phyloP scores from a whole-genome alignment of 176 grass and related monocot genomes.

The Oryza australiensis region DNA sequence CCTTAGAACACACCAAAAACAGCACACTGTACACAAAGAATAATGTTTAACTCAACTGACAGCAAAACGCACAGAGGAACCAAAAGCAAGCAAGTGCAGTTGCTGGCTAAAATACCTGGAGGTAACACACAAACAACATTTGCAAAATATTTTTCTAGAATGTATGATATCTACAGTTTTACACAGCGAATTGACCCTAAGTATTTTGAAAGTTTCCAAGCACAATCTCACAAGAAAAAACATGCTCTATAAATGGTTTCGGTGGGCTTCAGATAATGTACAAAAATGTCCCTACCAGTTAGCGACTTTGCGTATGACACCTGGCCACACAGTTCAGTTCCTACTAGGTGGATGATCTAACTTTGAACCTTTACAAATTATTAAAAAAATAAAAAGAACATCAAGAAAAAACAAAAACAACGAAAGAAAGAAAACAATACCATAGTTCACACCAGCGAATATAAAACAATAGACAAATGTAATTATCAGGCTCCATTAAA shows the following conservation, averaged over 20 bases:
- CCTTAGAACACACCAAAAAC: neutral
- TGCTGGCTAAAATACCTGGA: neutral
- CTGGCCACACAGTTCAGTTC: too few relatives aligned
- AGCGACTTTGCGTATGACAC: neutral
- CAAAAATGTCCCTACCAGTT: neutral
- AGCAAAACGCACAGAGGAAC: neutral
- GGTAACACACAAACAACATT: neutral
- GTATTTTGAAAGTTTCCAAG: neutral
- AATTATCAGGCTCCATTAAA: neutral
- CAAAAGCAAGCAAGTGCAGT: neutral
- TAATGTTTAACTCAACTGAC: neutral
- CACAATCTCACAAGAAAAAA: slow-evolving; percentile 2
- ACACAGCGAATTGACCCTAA: neutral
- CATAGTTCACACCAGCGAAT: slow-evolving; percentile 1
- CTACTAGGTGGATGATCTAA: neutral
- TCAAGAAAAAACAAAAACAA: neutral
- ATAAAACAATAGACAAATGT: slow-evolving; percentile 17
- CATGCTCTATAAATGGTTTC: neutral
- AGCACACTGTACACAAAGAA: neutral
- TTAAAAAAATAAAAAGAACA: neutral
- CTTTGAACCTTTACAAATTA: neutral
- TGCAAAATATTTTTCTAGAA: neutral
- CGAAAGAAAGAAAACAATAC: neutral
- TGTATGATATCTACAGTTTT: neutral
- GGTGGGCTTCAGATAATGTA: neutral